Base-by-base conservation (phyloP, 306 rosid genomes). In the Morella rubra region DNA sequence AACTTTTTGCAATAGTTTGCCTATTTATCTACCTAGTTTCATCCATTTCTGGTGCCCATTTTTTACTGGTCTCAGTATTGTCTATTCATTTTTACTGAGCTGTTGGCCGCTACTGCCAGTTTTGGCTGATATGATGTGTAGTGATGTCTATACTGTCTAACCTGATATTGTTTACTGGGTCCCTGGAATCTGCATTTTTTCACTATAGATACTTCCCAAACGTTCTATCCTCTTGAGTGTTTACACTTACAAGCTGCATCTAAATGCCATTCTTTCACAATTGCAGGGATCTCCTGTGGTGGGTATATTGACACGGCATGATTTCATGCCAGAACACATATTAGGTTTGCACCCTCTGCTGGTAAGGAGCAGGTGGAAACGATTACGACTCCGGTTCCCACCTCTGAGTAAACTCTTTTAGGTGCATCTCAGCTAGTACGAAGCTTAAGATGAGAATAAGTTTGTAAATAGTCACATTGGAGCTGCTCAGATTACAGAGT, bases 291-390 rank as follows among this genome's bases (percentile, higher is more conserved):
- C 86, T 45, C 97, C 97, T 0, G 90, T 92, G 53, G 92, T 89
- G 52, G 97, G 99, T 32, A 87, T 95, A 76, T 77, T 92, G 80
- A 95, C 97, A 1, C 83, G 99, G 80, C 99, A 95, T 16, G 97
- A 95, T 80, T 95, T 95, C 85, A 95, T 83, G 89, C 77, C 97
- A 4, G 99, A 92, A 82, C 96, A 95, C 76, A 84, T 95, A 80
- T 53, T 90, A 76, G 81, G 89, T 50, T 84, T 88, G 88, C 85
- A 90, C 76, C 97, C 99, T n/a, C 71, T 41, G 84, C 83, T 95
- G 56, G 90, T 59, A 53, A 85, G 77, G 60, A 89, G 95, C 88
- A 83, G 85, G 66, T 87, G 92, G 97, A 92, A 88, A 70, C 89
- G 88, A 77, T 77, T 90, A 81, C 81, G 92, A 79, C 68, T 92